Evolutionary conservation across 2,329 filamentous ascomycete genomes (phyloP).

Genomic region (Proliferodiscus dingleyae): DNA sequence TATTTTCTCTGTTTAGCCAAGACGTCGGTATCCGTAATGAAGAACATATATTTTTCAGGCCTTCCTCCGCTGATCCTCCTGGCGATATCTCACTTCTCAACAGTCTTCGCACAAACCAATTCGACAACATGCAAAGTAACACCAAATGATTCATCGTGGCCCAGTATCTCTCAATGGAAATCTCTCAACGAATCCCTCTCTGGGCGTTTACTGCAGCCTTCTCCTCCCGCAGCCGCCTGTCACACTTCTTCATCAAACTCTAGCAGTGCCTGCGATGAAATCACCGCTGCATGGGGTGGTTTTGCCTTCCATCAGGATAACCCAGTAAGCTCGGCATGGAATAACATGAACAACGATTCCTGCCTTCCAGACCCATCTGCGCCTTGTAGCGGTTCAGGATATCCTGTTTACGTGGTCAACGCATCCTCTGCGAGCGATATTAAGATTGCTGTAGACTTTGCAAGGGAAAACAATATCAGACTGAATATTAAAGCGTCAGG

Average conservation of each 20-base stretch:
- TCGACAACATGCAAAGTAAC: conserved; percentile 39
- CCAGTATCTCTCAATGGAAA: conserved; percentile 41
- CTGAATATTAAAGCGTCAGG: conserved; percentile 10
- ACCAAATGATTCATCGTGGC: conserved; percentile 43
- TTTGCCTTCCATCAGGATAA: conserved; percentile 5
- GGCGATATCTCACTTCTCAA: neutral
- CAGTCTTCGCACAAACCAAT: neutral
- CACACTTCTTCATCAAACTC: conserved; percentile 33
- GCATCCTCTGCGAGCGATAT: conserved; percentile 29
- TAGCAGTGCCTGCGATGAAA: conserved; percentile 29
- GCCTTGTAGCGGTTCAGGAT: conserved; percentile 24
- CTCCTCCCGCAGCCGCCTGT: conserved; percentile 41
- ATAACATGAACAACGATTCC: conserved; percentile 32
- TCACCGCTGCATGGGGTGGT: conserved; percentile 27
- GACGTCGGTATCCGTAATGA: no score
- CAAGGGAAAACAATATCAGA: conserved; percentile 10
- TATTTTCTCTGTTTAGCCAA: no score
- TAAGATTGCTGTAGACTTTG: conserved; percentile 26
- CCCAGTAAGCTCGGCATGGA: conserved; percentile 29
- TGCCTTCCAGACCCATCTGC: conserved; percentile 28
- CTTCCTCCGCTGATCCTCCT: neutral
- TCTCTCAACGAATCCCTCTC: conserved; percentile 40
- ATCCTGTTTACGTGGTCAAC: conserved; percentile 33
- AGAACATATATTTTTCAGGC: neutral
- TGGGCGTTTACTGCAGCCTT: conserved; percentile 38